Evolutionary conservation across 176 grass and related monocot species (phyloP).

Genomic region (Puccinellia tenuiflora): DNA sequence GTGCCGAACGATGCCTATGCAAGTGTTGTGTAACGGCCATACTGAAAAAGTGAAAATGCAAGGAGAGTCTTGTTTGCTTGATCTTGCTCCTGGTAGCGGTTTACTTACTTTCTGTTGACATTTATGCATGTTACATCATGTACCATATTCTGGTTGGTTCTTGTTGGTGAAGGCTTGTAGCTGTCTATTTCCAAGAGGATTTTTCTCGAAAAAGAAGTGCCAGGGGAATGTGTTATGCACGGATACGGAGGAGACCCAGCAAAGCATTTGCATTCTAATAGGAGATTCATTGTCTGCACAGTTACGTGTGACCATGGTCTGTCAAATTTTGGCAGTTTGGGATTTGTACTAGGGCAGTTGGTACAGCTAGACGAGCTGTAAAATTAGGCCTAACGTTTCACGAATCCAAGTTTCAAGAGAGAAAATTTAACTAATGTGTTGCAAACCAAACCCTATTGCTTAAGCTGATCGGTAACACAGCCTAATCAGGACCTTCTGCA

Average conservation of each 20-base stretch:
- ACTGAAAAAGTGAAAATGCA: background rate
- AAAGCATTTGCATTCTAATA: background rate
- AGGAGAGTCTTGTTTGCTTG: conserved; percentile 3
- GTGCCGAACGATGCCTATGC: background rate
- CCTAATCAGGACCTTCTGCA: background rate
- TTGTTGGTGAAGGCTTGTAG: conserved; percentile 1
- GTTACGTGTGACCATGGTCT: background rate
- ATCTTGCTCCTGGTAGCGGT: background rate
- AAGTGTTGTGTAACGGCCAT: conserved; percentile 14
- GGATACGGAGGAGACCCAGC: background rate
- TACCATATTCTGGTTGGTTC: conserved; percentile 6
- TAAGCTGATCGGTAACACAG: too few species aligned
- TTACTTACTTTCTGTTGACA: conserved; percentile 12
- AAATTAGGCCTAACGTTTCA: background rate
- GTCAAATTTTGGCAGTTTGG: background rate
- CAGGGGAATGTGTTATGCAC: background rate
- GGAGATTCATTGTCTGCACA: background rate
- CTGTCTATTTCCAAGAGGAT: background rate
- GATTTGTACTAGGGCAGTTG: too few species aligned
- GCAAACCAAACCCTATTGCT: too few species aligned
- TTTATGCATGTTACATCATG: background rate
- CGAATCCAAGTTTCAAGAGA: background rate
- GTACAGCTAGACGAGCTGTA: background rate
- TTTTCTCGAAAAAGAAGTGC: background rate
- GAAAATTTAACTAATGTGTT: background rate